phyloP scores from a whole-genome alignment of 2,329 filamentous ascomycete genomes.

The Clarireedia monteithiana region DNA sequence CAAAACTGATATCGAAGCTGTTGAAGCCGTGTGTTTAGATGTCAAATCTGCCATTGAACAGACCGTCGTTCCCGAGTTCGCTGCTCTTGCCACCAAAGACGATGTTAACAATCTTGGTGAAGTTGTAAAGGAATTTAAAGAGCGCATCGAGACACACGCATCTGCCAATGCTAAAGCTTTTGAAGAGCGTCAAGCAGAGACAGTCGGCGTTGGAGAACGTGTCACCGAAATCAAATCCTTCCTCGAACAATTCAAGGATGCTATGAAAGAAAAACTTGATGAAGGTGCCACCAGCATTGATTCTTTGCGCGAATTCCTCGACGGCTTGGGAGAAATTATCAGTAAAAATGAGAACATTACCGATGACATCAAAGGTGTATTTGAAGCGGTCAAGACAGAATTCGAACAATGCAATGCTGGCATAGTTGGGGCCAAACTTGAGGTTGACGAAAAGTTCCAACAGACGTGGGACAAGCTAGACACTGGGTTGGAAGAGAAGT shows the following conservation, averaged over 20 bases:
- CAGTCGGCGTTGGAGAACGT: constrained; percentile 67
- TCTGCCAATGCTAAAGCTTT: constrained; percentile 71
- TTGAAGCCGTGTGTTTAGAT: constrained; percentile 76
- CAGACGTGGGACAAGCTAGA: constrained; percentile 46
- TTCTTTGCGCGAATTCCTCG: constrained; percentile 61
- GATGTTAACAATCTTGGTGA: constrained; percentile 64
- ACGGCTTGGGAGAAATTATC: constrained; percentile 57
- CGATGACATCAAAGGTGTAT: constrained; percentile 63
- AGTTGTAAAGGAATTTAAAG: constrained; percentile 66
- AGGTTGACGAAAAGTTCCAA: constrained; percentile 71
- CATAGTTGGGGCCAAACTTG: constrained; percentile 74
- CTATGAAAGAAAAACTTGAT: constrained; percentile 68
- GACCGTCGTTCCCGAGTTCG: constrained; percentile 62
- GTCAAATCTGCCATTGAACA: constrained; percentile 73
- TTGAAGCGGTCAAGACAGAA: constrained; percentile 70
- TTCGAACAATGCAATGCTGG: constrained; percentile 80
- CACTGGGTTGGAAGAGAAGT: constrained; percentile 53
- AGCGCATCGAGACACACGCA: constrained; percentile 58
- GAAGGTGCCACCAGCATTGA: constrained; percentile 68
- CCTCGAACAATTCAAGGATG: constrained; percentile 69
- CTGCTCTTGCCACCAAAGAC: constrained; percentile 65
- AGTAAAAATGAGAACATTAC: constrained; percentile 48
- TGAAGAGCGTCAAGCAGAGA: constrained; percentile 78
- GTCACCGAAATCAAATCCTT: constrained; percentile 72
- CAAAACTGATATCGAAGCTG: constrained; percentile 74